Conservation (phyloP, 257 asterid species). For the Lycium ferocissimum region DNA sequence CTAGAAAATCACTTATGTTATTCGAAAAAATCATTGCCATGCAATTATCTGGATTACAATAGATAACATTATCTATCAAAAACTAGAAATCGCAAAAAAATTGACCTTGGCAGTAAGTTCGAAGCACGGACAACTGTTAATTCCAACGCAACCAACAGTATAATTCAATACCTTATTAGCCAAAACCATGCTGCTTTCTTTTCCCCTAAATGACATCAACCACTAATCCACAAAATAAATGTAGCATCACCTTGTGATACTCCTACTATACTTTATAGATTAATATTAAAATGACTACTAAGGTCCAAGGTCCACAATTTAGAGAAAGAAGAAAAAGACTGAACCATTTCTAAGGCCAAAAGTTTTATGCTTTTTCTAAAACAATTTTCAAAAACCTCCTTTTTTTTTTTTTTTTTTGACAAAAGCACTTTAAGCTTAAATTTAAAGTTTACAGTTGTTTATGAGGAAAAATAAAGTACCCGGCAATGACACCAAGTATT, state of each 20-base stretch:
- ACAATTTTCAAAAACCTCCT: not conserved
- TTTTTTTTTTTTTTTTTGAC: not conserved
- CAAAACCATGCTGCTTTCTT: not conserved
- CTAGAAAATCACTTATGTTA: not conserved
- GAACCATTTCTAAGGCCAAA: not conserved
- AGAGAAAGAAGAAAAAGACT: not conserved
- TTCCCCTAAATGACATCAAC: not conserved
- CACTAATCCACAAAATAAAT: not conserved
- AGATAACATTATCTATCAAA: conserved; percentile 2
- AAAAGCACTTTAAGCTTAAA: conserved; percentile 5
- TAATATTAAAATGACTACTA: conserved; percentile 10
- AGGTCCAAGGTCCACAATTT: not conserved
- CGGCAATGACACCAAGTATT: not conserved
- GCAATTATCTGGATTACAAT: not conserved
- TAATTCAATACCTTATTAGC: not conserved
- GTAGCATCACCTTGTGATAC: not conserved
- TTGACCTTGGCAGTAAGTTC: not conserved
- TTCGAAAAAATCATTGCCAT: not conserved
- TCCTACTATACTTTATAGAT: not conserved
- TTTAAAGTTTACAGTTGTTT: not conserved
- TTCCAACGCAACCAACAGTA: not conserved
- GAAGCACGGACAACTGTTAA: not conserved
- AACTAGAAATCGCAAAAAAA: not conserved
- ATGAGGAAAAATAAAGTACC: not conserved
- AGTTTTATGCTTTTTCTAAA: not conserved